Evolutionary conservation across 176 grass and related monocot species (phyloP).

Genomic region (Phoenix dactylifera): DNA sequence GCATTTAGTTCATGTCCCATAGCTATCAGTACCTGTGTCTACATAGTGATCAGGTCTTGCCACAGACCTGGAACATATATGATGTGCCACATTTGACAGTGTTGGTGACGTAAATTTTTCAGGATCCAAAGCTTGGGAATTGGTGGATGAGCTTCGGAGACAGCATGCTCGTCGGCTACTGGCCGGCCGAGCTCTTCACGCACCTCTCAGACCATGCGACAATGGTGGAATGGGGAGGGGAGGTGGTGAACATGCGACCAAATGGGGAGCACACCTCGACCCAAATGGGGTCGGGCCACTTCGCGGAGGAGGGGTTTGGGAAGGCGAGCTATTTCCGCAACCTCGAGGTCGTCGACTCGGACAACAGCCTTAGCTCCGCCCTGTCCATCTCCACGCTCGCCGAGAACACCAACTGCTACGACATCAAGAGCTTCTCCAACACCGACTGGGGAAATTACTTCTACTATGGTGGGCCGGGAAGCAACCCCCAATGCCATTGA

Average conservation of each 20-base stretch:
- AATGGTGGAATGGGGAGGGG: constrained; percentile 5
- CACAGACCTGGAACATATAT: too few species aligned
- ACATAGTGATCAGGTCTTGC: too few species aligned
- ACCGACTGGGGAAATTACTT: too few species aligned
- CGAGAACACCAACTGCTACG: too few species aligned
- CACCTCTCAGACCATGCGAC: not conserved
- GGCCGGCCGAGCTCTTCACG: constrained; percentile 4
- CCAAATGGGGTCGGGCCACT: constrained; percentile 8
- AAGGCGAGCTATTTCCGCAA: constrained; percentile 11
- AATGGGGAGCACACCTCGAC: constrained; percentile 3
- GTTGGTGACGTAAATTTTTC: not conserved
- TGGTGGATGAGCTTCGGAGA: constrained; percentile 4
- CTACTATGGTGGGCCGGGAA: too few species aligned
- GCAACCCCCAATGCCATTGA: too few species aligned
- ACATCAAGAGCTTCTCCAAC: too few species aligned
- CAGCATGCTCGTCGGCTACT: constrained; percentile 1
- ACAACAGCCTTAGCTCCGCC: not conserved
- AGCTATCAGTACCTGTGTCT: too few species aligned
- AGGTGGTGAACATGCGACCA: not conserved
- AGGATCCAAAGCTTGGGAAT: constrained; percentile 9
- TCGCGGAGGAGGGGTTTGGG: not conserved
- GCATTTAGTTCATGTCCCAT: too few species aligned
- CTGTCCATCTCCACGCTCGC: not conserved
- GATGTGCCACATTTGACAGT: too few species aligned
- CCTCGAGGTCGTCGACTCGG: not conserved